These are phyloP conservation scores for Diaporthe longicolla DNA, from an alignment of 2,329 filamentous ascomycete species.

Conservation along the genomic window DNA sequence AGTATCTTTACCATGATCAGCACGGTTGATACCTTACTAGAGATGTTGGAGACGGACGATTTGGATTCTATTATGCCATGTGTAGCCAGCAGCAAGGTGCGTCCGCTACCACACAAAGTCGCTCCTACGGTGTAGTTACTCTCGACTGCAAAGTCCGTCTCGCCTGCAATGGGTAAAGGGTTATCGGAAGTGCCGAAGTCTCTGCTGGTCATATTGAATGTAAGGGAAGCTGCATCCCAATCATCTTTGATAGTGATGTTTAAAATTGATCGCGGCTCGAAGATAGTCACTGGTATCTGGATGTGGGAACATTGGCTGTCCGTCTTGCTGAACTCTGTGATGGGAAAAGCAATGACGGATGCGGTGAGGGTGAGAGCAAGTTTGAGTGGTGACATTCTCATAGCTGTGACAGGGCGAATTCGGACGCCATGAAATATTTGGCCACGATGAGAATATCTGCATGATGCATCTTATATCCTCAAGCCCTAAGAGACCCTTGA, in stretches of 20 bases:
- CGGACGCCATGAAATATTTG: background rate
- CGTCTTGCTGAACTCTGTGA: background rate
- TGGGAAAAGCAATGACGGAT: background rate
- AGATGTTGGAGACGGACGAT: constrained; percentile 43
- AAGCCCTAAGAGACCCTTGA: too few species aligned
- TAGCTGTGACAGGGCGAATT: background rate
- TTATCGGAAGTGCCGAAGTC: constrained; percentile 45
- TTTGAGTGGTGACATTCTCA: background rate
- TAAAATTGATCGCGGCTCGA: constrained; percentile 48
- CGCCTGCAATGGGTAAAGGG: constrained; percentile 47
- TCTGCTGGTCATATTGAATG: constrained; percentile 49
- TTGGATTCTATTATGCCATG: constrained; percentile 52
- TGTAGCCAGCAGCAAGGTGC: constrained; percentile 47
- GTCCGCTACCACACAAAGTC: constrained; percentile 48
- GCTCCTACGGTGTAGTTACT: constrained; percentile 49
- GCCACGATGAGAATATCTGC: background rate
- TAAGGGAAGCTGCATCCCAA: constrained; percentile 49
- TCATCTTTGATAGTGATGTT: constrained; percentile 47
- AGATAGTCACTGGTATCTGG: constrained; percentile 48
- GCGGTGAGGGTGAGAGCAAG: background rate
- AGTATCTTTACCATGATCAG: constrained; percentile 46
- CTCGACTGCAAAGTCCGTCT: constrained; percentile 44
- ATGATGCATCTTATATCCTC: background rate
- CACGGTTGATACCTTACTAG: background rate
- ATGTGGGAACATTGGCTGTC: constrained; percentile 29